Evolutionary conservation across 306 rosid species (phyloP).

Genomic region (Cyclanthera cordifolia): DNA sequence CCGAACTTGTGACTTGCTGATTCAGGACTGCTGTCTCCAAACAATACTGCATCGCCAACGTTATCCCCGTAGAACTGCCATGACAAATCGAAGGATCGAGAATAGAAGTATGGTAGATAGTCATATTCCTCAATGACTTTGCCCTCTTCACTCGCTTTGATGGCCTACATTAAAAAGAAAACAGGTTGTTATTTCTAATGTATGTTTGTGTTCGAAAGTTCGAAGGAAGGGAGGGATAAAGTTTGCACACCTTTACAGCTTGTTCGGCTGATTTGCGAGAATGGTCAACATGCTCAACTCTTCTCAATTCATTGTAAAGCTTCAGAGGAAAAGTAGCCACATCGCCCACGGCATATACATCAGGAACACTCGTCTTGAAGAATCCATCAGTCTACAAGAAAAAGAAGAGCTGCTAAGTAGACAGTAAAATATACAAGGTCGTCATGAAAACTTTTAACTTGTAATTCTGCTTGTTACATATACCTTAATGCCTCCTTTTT

Average conservation of each 20-base stretch:
- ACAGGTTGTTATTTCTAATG: not conserved
- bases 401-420: not conserved
- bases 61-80: slow-evolving; percentile 98
- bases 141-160: slow-evolving; percentile 67
- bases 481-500: slow-evolving; percentile 91
- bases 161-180: slow-evolving; percentile 42
- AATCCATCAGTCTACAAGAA: slow-evolving; percentile 67
- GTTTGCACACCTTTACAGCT: slow-evolving; percentile 58
- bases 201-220: not conserved
- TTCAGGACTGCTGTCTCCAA: slow-evolving; percentile 64
- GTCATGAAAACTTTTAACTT: not conserved
- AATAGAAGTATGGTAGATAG: slow-evolving; percentile 91
- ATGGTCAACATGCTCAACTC: slow-evolving; percentile 96
- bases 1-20: slow-evolving; percentile 70
- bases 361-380: slow-evolving; percentile 66
- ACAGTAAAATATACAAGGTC: not conserved
- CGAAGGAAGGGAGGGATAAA: not conserved
- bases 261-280: slow-evolving; percentile 96
- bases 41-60: slow-evolving; percentile 72
- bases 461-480: not conserved
- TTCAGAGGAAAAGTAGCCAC: slow-evolving; percentile 93
- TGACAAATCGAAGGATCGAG: slow-evolving; percentile 74
- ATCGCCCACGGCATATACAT: slow-evolving; percentile 94
- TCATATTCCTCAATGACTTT: slow-evolving; percentile 66
- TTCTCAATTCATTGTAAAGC: slow-evolving; percentile 63